Evolutionary conservation across 345 rosid species (phyloP), one percentile per base, ranked within the genome.

Genomic region (Syzygium aromaticum): DNA sequence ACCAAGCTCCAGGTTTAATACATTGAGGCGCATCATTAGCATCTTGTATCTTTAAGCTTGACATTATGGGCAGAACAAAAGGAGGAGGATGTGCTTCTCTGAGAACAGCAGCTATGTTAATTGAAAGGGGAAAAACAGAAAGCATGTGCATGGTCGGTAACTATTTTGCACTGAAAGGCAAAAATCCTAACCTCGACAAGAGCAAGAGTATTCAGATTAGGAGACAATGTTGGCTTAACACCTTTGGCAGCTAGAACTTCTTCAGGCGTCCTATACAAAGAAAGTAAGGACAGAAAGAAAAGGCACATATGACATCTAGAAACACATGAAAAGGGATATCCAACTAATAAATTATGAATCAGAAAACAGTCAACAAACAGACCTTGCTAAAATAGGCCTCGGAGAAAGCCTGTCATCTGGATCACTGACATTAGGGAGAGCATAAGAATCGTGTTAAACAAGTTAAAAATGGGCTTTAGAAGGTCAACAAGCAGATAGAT

Each of bases 241-340:
- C 99, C 99, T 95, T 93, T 96, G 87, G 99, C 98, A 84, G 98
- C 98, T 89, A 97, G 87, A 91, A 97, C 98, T 93, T 97, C 99
- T 25, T 96, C 97, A 10, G 99, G 98, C n/a, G 98, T 95, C 93
- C 98, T 97, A 78, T 87, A 80, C 64, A 64, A 86, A 87, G 59
- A 40, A 54, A 77, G 9, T 61, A 51, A 67, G 52, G 38, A 85
- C 80, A 51, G 33, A 85, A n/a, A 38, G 49, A 73, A 19, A 73
- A 11, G 80, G 25, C 0, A 73, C 25, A 38, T 38, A 33, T 52
- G 59, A 80, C n/a, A 46, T 9, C 49, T 52, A n/a, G 40, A 22
- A 86, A 54, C 63, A 49, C 84, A 49, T 83, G 86, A 77, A 84
- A 56, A 88, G 6, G 30, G 82, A 84, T 49, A 53, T 85, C 57